phyloP scores from a whole-genome alignment of 352 stramenopile species.

The Globisporangium solare region DNA sequence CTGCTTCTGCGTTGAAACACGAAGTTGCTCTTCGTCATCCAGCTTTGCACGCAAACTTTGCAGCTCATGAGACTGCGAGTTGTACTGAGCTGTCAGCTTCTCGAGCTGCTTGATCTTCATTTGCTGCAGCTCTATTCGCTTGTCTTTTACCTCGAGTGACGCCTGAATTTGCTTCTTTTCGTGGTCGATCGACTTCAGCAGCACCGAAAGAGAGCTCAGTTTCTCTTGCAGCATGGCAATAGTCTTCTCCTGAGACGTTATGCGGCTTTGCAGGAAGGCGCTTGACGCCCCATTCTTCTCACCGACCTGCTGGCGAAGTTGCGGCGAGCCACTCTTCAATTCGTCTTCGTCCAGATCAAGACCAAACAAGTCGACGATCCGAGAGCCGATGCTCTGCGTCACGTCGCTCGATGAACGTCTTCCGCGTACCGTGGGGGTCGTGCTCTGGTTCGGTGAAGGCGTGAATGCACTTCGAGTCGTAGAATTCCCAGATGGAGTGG shows the following conservation, averaged over 20 bases:
- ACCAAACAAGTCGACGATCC: conserved; percentile 18
- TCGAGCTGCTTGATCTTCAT: conserved; percentile 61
- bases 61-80: conserved; percentile 41
- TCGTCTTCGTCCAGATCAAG: conserved; percentile 10
- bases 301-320: not conserved
- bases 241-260: conserved; percentile 62
- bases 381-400: conserved; percentile 2
- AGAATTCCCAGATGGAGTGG: not conserved
- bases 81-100: conserved; percentile 45
- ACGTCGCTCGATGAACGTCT: conserved; percentile 7
- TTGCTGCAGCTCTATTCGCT: conserved; percentile 65
- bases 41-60: conserved; percentile 37
- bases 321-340: not conserved
- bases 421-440: not conserved
- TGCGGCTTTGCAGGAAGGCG: conserved; percentile 53
- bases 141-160: conserved; percentile 73
- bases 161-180: conserved; percentile 50
- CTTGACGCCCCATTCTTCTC: conserved; percentile 1
- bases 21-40: conserved; percentile 41
- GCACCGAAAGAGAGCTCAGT: conserved; percentile 51
- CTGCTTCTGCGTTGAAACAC: conserved; percentile 39
- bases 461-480: conserved; percentile 7
- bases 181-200: conserved; percentile 57
- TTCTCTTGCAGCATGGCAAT: conserved; percentile 73
- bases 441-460: not conserved